A percentile compares a stretch with the other conserved stretches of the same genome.
These are phyloP conservation scores for Papiliotrema nemorosa DNA, from an alignment of 1,284 basidiomycete species.

Conservation along the genomic window DNA sequence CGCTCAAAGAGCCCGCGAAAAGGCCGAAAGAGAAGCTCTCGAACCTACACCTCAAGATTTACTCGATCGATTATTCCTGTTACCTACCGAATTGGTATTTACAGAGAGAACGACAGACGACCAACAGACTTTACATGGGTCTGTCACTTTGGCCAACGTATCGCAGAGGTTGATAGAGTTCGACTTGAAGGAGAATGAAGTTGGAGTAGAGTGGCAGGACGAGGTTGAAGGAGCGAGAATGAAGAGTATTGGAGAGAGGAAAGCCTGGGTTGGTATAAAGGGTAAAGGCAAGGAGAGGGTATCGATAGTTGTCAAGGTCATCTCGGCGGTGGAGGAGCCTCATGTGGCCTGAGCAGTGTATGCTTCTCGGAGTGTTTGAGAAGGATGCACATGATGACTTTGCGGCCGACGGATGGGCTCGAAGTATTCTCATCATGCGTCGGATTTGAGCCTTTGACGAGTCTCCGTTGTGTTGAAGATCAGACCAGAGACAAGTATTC, in stretches of 20 bases:
- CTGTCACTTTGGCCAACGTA: conserved; percentile 36
- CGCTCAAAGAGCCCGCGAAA: neutral
- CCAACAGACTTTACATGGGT: conserved; percentile 34
- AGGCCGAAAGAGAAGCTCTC: neutral
- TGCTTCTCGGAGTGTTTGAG: too few species aligned
- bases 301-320: neutral
- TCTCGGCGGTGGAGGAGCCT: neutral
- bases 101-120: conserved; percentile 26
- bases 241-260: conserved; percentile 12
- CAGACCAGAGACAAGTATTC: too few species aligned
- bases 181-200: conserved; percentile 15
- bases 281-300: neutral
- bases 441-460: too few species aligned
- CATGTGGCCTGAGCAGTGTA: neutral
- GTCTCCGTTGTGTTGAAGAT: too few species aligned
- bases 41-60: conserved; percentile 8
- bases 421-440: too few species aligned
- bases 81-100: conserved; percentile 29
- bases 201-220: conserved; percentile 27
- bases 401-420: too few species aligned
- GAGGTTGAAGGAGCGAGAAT: conserved; percentile 28
- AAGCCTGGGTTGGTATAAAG: neutral
- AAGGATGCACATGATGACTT: too few species aligned
- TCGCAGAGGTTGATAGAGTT: conserved; percentile 18
- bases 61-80: conserved; percentile 18